Evolutionary conservation across 2,329 filamentous ascomycete genomes (phyloP), one percentile per base, ranked within the genome.

Genomic region (Fusarium chlamydosporum): DNA sequence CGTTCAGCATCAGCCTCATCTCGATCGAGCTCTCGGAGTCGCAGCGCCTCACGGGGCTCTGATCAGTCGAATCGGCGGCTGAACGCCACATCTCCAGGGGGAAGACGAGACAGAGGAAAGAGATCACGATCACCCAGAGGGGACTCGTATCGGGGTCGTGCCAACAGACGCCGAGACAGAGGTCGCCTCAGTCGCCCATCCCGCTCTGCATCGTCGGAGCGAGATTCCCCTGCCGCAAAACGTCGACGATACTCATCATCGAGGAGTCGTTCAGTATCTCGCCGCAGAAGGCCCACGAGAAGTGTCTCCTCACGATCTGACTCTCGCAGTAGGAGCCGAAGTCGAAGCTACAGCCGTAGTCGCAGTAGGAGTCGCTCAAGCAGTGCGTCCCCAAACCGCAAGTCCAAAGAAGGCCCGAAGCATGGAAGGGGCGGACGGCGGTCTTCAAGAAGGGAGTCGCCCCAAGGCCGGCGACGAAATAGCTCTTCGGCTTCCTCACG

Each of bases 401-500:
- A 75, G 29, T 52, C 54, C 23, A 64, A 56, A 13, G 53, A 55
- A 52, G 62, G 57, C 18, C 16, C 46, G 23, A 70, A 58, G 11
- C 61, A 47, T 35, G 41, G 45, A 43, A 56, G 62, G 37, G 62
- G 60, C 38, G 56, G 56, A 16, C 60, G 54, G 31, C 61, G 56
- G n/a, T 40, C 56, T 26, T 37, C 53, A 43, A 66, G 70, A 53
- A 65, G 43, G 33, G 67, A 66, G 47, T 64, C 66, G 51, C 61
- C 62, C 16, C 52, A 51, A 31, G 67, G 56, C 46, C 82, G 81
- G 69, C 84, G 83, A 76, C 81, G 81, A 72, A 86, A 82, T 76
- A 81, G 80, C 68, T 86, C 86, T 68, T 85, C 85, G 67, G 81
- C 81, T 76, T 85, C 85, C 75, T 83, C 83, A 77, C 79, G 79